Percentiles rank a stretch among this genome's conserved stretches.
Evolutionary conservation across 192 early-diverging fungal genomes (phyloP).

Genomic region (Rhizophagus prolifer): DNA sequence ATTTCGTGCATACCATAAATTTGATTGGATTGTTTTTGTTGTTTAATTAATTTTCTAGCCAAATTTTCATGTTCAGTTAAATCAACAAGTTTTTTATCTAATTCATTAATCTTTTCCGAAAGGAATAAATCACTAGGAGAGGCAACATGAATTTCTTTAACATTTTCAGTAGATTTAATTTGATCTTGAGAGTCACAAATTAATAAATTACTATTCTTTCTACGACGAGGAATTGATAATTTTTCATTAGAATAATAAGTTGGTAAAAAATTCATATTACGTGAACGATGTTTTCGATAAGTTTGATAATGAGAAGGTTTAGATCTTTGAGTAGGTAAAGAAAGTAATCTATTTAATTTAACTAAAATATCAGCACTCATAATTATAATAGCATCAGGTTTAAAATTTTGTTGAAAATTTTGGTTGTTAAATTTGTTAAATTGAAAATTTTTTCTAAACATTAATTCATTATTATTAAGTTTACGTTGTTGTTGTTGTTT

Average conservation of each 20-base stretch:
- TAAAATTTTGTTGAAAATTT: neutral
- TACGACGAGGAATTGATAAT: neutral
- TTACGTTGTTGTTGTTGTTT: neutral
- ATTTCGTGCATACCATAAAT: neutral
- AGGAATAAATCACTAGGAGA: constrained; percentile 13
- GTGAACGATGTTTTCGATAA: neutral
- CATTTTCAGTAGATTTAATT: neutral
- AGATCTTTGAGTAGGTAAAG: neutral
- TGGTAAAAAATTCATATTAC: neutral
- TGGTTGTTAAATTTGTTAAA: neutral
- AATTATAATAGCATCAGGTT: neutral
- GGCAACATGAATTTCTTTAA: neutral
- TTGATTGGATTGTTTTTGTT: neutral
- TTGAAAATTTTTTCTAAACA: neutral
- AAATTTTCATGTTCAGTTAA: neutral
- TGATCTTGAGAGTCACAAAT: neutral
- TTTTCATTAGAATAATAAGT: neutral
- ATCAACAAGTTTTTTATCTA: neutral
- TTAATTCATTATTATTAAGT: too few relatives aligned
- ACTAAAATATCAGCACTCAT: neutral
- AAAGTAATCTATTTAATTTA: neutral
- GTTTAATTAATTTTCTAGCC: neutral
- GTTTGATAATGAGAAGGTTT: neutral
- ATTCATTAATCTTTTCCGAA: neutral
- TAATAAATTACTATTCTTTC: neutral